Evolutionary conservation across 352 stramenopile species (phyloP).

Genomic region (Pseudoperonospora humuli): DNA sequence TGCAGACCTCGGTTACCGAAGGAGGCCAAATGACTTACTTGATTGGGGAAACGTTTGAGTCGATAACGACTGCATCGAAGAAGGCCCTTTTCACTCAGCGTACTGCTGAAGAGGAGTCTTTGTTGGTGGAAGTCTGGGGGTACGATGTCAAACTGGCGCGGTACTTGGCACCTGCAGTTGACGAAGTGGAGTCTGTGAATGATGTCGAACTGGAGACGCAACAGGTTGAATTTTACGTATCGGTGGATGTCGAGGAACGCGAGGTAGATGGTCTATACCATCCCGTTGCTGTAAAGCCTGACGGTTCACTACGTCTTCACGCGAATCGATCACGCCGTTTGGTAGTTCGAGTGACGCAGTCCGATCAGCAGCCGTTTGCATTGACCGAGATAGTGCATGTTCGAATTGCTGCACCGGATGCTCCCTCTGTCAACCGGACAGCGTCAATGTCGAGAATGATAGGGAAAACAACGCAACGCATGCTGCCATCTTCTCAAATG

Average conservation of each 20-base stretch:
- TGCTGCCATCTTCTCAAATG: slow-evolving; percentile 29
- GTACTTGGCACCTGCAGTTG: neutral
- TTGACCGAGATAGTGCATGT: slow-evolving; percentile 38
- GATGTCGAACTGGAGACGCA: slow-evolving; percentile 6
- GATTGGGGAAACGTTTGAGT: slow-evolving; percentile 22
- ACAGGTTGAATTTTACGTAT: slow-evolving; percentile 54
- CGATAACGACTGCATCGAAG: slow-evolving; percentile 8
- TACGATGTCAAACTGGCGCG: slow-evolving; percentile 28
- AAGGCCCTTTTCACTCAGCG: slow-evolving; percentile 10
- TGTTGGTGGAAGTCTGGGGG: slow-evolving; percentile 48
- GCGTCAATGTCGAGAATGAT: slow-evolving; percentile 25
- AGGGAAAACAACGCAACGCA: slow-evolving; percentile 36
- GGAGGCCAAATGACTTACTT: slow-evolving; percentile 10
- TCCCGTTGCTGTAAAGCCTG: slow-evolving; percentile 56
- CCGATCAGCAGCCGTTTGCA: slow-evolving; percentile 47
- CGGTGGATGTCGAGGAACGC: slow-evolving; percentile 66
- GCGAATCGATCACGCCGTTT: slow-evolving; percentile 49
- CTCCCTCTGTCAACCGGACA: slow-evolving; percentile 21
- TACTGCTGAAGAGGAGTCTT: slow-evolving; percentile 24
- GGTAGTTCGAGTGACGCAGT: slow-evolving; percentile 56
- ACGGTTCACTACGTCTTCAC: slow-evolving; percentile 57
- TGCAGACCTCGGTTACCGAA: neutral
- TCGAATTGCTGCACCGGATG: slow-evolving; percentile 28
- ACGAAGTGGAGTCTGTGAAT: neutral
- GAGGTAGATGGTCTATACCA: slow-evolving; percentile 56